phyloP scores from a whole-genome alignment of 1,284 basidiomycete species.

The Anthracocystis setariae region DNA sequence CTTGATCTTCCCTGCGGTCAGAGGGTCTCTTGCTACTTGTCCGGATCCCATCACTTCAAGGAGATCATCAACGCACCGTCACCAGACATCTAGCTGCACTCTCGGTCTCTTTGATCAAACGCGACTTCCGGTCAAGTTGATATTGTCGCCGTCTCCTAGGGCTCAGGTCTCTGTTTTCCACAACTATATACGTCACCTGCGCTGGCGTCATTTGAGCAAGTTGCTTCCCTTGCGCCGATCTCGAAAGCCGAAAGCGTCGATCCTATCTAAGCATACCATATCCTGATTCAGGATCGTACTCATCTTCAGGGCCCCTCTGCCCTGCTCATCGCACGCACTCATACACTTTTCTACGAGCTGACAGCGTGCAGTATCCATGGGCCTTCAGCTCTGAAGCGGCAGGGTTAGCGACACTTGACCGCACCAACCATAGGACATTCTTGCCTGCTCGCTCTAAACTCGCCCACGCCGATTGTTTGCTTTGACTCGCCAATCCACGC shows the following conservation, averaged over 20 bases:
- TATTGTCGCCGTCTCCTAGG: too few species aligned
- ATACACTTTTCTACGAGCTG: neutral
- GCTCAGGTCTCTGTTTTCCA: too few species aligned
- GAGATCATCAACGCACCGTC: too few species aligned
- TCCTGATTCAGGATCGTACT: neutral
- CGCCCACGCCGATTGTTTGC: neutral
- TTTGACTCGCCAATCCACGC: neutral
- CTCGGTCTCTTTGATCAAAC: neutral
- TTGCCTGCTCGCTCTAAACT: neutral
- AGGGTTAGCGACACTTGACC: conserved; percentile 29
- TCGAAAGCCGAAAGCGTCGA: neutral
- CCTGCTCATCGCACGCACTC: neutral
- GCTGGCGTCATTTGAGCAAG: neutral
- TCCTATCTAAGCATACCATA: neutral
- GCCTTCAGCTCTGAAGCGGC: conserved; percentile 18
- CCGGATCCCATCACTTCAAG: neutral
- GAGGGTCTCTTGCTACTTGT: conserved; percentile 3
- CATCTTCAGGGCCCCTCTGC: neutral
- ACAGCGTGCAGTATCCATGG: conserved; percentile 19
- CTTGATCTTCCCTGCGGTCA: conserved; percentile 28
- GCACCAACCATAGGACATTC: conserved; percentile 14
- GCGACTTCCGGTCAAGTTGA: too few species aligned
- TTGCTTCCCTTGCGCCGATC: neutral
- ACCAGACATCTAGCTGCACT: neutral
- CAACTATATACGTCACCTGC: too few species aligned